Base-by-base conservation (phyloP, 176 grass and related monocot genomes). In the Alloteropsis semialata region DNA sequence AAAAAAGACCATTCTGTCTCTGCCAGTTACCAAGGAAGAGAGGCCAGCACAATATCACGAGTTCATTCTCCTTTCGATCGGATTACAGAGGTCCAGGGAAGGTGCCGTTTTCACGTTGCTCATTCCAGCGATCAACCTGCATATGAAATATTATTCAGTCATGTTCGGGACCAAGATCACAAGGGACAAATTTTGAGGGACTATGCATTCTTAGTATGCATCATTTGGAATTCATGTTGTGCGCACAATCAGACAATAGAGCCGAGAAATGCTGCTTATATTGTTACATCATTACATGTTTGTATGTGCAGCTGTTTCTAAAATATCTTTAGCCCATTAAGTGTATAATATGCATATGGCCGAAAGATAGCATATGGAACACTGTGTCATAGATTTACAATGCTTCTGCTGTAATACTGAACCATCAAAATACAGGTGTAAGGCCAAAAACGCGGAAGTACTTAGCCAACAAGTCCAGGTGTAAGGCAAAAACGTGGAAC, bases 111-210 rank as follows among this genome's bases (percentile, higher is more conserved):
- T 84, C 92, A 17, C 92, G 84, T 77, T 98, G 95, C 84, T 98
- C 95, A 8, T 98, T 93, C 95, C 95, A 98, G 65, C 92, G 92
- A 4, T 98, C 95, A 54, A 98, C 83, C 95, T 98, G 82, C 57
- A 76, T 37, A 88, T 30, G 53, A 81, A 68, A 67, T 33, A 49
- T 68, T 77, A 24, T 0, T 63, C 42, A 68, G 69, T 27, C 19
- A 19, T 25, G 21, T 54, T 75, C 22, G 16, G 72, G 36, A 12
- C 3, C 21, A 44, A 74, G 2, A 65, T 41, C 1, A 2, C 9
- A 45, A 2, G 10, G 3, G 5, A 36, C 3, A 51, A 43, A 33
- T 25, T 17, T 14, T 44, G 44, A 43, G 56, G 18, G 43, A 27
- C 32, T 19, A 27, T 16, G 12, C n/a, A n/a, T n/a, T n/a, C n/a